These are phyloP conservation scores for Ustulina deusta DNA, from an alignment of 2,329 filamentous ascomycete genomes.

Conservation along the genomic window DNA sequence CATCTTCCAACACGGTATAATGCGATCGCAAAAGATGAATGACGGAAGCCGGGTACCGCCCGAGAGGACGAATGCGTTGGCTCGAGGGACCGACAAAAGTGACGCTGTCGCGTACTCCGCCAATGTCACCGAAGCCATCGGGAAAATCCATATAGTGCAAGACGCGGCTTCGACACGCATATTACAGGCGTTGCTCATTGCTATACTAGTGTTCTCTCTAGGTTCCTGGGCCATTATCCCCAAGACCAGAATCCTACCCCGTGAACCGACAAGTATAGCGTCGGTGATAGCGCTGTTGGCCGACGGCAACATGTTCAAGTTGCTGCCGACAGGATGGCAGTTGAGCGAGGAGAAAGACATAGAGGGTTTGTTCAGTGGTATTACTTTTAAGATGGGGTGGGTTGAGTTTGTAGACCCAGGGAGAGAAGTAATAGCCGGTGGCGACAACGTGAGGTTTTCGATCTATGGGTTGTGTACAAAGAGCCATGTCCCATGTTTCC, in stretches of 20 bases:
- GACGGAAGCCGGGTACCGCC: not conserved
- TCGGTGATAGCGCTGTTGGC: not conserved
- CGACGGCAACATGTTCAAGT: not conserved
- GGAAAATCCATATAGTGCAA: not conserved
- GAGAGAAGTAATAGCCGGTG: not conserved
- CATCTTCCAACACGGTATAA: constrained; percentile 4
- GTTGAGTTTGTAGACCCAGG: not conserved
- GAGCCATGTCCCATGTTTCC: too few species aligned
- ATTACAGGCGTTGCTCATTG: constrained; percentile 5
- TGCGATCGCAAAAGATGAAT: not conserved
- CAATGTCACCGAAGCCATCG: not conserved
- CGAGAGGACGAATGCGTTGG: not conserved
- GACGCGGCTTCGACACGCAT: constrained; percentile 11
- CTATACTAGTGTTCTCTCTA: not conserved
- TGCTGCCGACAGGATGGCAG: not conserved
- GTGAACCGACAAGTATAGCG: constrained; percentile 17
- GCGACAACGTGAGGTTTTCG: not conserved
- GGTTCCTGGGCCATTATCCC: constrained; percentile 1
- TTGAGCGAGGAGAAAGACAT: not conserved
- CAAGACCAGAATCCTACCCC: constrained; percentile 2
- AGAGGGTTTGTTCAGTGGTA: not conserved
- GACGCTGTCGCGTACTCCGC: not conserved
- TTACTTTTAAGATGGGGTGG: not conserved
- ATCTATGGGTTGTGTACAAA: too few species aligned
- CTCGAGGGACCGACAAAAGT: not conserved